Evolutionary conservation across 208 protist species (phyloP), one percentile per base, ranked within the genome.

Genomic region (Leishmania martiniquensis): DNA sequence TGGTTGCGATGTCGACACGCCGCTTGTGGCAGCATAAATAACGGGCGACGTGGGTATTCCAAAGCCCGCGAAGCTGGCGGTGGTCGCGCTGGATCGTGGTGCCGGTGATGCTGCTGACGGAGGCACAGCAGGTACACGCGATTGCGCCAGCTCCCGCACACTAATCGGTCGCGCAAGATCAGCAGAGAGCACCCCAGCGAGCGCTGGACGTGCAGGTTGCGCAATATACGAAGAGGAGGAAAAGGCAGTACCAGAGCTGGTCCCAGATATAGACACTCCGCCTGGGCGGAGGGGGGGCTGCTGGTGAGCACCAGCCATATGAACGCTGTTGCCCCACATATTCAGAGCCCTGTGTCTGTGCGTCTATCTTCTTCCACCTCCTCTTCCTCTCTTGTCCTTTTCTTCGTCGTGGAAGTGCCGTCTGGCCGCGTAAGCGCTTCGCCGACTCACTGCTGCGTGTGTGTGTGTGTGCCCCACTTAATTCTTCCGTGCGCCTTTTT

Each of bases 101-200:
- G 59, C 49, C 29, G 45, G 71, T 62, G 32, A 22, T 2, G 42
- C 55, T 52, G 45, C 25, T 67, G 51, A 52, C 39, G 73, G 74
- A 10, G 75, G 47, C 25, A 68, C 75, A 17, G 75, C 63, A 22
- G 57, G 68, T 2, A 52, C 73, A 1, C 68, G 79, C 25, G 73
- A 60, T n/a, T 80, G 82, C 9, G 77, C 85, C 25, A 88, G 66
- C 13, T 88, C 85, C 4, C 83, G 82, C 65, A 91, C 87, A 72
- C 87, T 91, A 72, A 91, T 91, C 5, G 87, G 87, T 5, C 83
- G 82, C 17, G 84, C 67, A 15, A 91, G 82, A 39, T 86, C 82
- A 3, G 77, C 63, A 9, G 82, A 75, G 34, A 86, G 77, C 52
- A 80, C 73, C 20, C 72, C 57, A 1, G 72, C 32, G 4, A 60